These are phyloP conservation scores for Pseudogymnoascus sp. DNA, from an alignment of 2,329 filamentous ascomycete species.

Conservation along the genomic window DNA sequence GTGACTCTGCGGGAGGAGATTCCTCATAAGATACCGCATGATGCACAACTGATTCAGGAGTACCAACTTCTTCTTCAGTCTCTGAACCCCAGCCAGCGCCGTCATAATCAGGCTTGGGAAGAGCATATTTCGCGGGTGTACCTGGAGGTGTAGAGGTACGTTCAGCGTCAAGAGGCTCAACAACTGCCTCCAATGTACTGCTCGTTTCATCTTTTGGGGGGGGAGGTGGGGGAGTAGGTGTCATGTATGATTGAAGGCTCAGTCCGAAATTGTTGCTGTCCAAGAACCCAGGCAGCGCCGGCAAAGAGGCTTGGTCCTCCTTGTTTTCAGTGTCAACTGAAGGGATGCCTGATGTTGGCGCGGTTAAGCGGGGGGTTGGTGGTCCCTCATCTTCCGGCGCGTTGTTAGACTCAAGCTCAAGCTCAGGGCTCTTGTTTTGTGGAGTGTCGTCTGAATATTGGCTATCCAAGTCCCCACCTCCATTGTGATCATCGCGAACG, in stretches of 20 bases:
- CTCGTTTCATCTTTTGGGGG: not conserved
- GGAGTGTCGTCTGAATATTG: conserved; percentile 41
- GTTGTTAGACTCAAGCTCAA: conserved; percentile 18
- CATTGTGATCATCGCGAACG: conserved; percentile 15
- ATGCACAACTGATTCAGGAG: conserved; percentile 84
- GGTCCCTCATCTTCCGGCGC: conserved; percentile 39
- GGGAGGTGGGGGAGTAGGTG: conserved; percentile 31
- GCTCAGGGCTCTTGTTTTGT: conserved; percentile 17
- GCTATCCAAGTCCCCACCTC: conserved; percentile 31
- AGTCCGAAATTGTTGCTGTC: conserved; percentile 43
- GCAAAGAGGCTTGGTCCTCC: conserved; percentile 11
- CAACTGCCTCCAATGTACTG: not conserved
- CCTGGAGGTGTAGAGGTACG: conserved; percentile 18
- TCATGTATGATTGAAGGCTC: conserved; percentile 46
- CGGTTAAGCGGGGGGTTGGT: conserved; percentile 42
- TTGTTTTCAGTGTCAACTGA: conserved; percentile 14
- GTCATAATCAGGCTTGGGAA: conserved; percentile 55
- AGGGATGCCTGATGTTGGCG: conserved; percentile 26
- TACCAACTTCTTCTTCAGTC: conserved; percentile 55
- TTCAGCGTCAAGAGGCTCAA: not conserved
- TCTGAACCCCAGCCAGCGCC: conserved; percentile 52
- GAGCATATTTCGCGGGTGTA: conserved; percentile 22
- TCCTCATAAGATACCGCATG: conserved; percentile 46
- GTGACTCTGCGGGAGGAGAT: conserved; percentile 34
- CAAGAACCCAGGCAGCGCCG: conserved; percentile 39